These are phyloP conservation scores for Colletotrichum sp. DNA, from an alignment of 2,329 filamentous ascomycete genomes.

Conservation along the genomic window DNA sequence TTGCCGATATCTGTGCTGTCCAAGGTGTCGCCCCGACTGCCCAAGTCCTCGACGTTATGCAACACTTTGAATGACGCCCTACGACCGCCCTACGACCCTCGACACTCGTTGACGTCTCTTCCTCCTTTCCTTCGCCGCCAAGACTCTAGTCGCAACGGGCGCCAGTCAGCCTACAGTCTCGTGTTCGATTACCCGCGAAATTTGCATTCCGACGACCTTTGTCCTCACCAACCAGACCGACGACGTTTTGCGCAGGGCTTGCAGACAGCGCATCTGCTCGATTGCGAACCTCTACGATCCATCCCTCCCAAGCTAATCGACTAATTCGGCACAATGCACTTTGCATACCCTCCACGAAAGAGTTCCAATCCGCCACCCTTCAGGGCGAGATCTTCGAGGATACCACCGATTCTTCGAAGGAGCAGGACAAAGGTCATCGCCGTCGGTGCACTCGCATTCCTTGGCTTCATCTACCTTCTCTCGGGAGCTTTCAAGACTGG, in stretches of 20 bases:
- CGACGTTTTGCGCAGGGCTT: neutral
- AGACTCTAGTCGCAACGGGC: constrained; percentile 13
- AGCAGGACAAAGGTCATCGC: constrained; percentile 66
- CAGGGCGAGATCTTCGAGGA: constrained; percentile 61
- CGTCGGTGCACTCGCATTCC: constrained; percentile 55
- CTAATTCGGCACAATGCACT: constrained; percentile 69
- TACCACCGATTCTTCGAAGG: constrained; percentile 55
- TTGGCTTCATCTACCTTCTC: constrained; percentile 67
- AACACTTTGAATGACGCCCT: constrained; percentile 3
- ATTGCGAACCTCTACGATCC: neutral
- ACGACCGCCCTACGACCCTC: neutral
- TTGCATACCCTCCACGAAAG: constrained; percentile 87
- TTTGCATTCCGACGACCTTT: neutral
- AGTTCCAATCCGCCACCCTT: constrained; percentile 78
- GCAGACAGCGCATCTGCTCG: neutral
- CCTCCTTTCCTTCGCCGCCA: constrained; percentile 7
- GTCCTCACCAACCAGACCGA: neutral
- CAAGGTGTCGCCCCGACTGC: neutral
- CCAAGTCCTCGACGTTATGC: constrained; percentile 6
- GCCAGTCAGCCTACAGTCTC: constrained; percentile 12
- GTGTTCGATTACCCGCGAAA: neutral
- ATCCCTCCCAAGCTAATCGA: neutral
- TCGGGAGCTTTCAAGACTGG: constrained; percentile 30
- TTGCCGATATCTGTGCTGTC: neutral
- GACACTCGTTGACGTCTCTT: constrained; percentile 16